A percentile compares a stretch with the other conserved stretches of the same genome.
These are phyloP conservation scores for Amanita muscaria DNA, from an alignment of 768 basidiomycete genomes.

Conservation along the genomic window DNA sequence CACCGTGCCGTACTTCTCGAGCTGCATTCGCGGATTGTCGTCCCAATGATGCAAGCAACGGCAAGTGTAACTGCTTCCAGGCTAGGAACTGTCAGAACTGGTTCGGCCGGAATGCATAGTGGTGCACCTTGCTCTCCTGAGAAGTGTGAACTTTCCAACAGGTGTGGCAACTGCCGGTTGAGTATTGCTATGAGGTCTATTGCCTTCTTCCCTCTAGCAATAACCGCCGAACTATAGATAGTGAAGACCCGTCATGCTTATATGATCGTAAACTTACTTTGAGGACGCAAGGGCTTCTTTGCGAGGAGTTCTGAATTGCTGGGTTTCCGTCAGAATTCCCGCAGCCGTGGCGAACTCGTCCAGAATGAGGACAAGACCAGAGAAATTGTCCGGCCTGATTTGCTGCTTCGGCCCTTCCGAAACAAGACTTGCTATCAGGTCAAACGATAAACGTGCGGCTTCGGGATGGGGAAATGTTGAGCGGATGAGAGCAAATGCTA, in stretches of 20 bases:
- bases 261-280: slow-evolving; percentile 33
- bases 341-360: slow-evolving; percentile 83
- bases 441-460: slow-evolving; percentile 79
- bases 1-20: slow-evolving; percentile 75
- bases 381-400: slow-evolving; percentile 72
- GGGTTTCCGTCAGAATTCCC: slow-evolving; percentile 46
- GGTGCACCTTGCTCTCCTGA: slow-evolving; percentile 33
- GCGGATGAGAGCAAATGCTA: slow-evolving; percentile 81
- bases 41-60: slow-evolving; percentile 61
- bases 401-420: slow-evolving; percentile 50
- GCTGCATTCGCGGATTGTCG: slow-evolving; percentile 78
- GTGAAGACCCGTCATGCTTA: not conserved
- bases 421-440: slow-evolving; percentile 60
- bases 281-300: slow-evolving; percentile 39
- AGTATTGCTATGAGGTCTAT: slow-evolving; percentile 74
- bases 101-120: not conserved
- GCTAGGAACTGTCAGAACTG: slow-evolving; percentile 26
- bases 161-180: slow-evolving; percentile 51
- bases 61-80: slow-evolving; percentile 73
- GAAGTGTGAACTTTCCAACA: slow-evolving; percentile 43
- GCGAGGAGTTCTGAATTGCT: slow-evolving; percentile 45
- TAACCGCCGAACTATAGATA: slow-evolving; percentile 51
- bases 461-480: slow-evolving; percentile 81
- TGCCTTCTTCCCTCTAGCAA: slow-evolving; percentile 77
- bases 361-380: slow-evolving; percentile 68